Evolutionary conservation across 2,329 filamentous ascomycete species (phyloP).

Genomic region (Lasiodiplodia sp.): DNA sequence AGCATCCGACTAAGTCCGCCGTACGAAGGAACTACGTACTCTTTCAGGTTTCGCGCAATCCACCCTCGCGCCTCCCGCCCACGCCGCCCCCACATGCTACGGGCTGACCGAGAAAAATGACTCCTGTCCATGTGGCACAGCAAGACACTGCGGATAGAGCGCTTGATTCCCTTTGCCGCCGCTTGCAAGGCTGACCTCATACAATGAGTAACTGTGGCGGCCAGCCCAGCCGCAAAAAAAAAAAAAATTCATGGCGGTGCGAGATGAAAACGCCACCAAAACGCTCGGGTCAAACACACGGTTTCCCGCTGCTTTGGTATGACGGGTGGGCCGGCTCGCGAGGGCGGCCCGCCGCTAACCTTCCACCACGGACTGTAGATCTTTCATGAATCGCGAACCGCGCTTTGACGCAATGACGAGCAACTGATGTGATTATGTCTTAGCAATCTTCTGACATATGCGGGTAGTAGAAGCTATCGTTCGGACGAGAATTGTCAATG

Average conservation of each 20-base stretch:
- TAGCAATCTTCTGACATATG: too few species aligned
- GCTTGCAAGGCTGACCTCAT: background rate
- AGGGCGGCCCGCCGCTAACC: constrained; percentile 5
- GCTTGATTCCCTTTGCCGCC: background rate
- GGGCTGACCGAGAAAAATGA: background rate
- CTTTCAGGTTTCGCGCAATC: constrained; percentile 6
- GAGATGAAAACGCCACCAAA: background rate
- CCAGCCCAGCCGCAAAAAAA: background rate
- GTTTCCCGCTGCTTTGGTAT: background rate
- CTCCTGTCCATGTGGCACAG: constrained; percentile 15
- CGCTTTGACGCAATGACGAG: background rate
- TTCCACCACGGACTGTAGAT: background rate
- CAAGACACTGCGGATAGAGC: background rate
- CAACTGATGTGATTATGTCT: background rate
- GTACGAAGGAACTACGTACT: background rate
- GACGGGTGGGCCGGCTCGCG: background rate
- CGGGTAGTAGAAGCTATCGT: background rate
- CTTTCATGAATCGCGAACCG: background rate
- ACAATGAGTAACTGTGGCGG: background rate
- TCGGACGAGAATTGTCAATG: background rate
- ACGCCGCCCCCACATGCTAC: constrained; percentile 1
- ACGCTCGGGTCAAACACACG: background rate
- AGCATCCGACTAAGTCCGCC: background rate
- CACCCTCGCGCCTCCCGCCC: background rate
- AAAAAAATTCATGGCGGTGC: background rate